Evolutionary conservation across 768 basidiomycete genomes (phyloP).

Genomic region (Lepiota subincarnata): DNA sequence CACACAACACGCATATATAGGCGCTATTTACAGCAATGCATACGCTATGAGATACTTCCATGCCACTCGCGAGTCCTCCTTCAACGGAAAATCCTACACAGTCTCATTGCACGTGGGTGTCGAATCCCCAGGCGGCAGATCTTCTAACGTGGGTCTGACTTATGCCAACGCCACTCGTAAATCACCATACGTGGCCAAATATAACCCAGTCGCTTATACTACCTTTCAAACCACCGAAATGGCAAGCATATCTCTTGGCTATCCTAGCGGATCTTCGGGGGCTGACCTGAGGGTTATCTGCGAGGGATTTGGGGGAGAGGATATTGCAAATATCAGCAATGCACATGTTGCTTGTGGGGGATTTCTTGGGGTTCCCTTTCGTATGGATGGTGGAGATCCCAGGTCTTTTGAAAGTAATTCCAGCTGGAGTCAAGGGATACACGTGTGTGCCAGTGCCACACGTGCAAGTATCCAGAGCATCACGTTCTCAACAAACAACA

Average conservation of each 20-base stretch:
- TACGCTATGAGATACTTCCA: constrained; percentile 15
- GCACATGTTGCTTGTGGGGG: constrained; percentile 16
- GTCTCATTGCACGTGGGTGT: not conserved
- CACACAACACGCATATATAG: constrained; percentile 18
- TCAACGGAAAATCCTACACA: constrained; percentile 11
- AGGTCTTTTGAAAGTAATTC: constrained; percentile 10
- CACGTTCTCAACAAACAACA: not conserved
- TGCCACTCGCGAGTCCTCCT: constrained; percentile 15
- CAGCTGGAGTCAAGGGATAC: constrained; percentile 17
- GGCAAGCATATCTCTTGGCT: not conserved
- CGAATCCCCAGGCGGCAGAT: no score
- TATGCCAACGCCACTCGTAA: no score
- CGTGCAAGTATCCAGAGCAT: not conserved
- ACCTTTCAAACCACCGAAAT: not conserved
- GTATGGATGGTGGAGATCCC: constrained; percentile 20
- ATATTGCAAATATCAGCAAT: constrained; percentile 18
- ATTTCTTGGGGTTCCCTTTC: constrained; percentile 12
- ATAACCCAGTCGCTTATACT: no score
- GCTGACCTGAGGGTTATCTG: constrained; percentile 1
- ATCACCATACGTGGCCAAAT: no score
- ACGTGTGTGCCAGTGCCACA: not conserved
- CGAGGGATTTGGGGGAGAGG: constrained; percentile 16
- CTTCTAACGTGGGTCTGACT: no score
- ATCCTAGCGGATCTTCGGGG: not conserved
- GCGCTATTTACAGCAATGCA: constrained; percentile 17